These are phyloP conservation scores for Lachnellula willkommii DNA, from an alignment of 2,329 filamentous ascomycete genomes.

Conservation along the genomic window DNA sequence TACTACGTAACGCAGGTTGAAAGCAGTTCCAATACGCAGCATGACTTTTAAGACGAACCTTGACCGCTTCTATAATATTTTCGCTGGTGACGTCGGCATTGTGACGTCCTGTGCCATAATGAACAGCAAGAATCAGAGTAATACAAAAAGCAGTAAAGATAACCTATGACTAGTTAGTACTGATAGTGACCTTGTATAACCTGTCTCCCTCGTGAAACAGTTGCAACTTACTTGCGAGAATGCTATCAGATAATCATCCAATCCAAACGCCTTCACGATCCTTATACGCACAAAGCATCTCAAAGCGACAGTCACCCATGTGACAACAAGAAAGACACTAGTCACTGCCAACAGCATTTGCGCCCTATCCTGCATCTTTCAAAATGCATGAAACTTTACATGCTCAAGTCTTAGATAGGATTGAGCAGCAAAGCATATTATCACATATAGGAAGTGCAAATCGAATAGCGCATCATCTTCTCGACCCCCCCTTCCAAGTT, in stretches of 20 bases:
- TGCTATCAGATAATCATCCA: constrained; percentile 20
- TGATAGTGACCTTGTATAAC: no score
- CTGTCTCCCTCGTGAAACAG: neutral
- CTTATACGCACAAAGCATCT: constrained; percentile 13
- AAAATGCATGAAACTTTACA: no score
- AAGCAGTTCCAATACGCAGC: no score
- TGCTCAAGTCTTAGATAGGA: no score
- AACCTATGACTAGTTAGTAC: neutral
- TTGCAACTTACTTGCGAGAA: constrained; percentile 10
- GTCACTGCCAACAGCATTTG: no score
- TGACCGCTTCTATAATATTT: constrained; percentile 13
- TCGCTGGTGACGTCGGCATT: constrained; percentile 3
- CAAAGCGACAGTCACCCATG: constrained; percentile 12
- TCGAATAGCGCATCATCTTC: no score
- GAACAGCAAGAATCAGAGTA: constrained; percentile 12
- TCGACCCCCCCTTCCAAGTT: no score
- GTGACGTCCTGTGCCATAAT: constrained; percentile 19
- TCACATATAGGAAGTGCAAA: no score
- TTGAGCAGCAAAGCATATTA: no score
- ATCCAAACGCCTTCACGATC: constrained; percentile 15
- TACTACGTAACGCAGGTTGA: constrained; percentile 20
- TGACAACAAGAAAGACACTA: constrained; percentile 9
- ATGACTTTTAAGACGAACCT: constrained; percentile 3
- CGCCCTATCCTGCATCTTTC: no score
- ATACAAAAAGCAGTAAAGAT: constrained; percentile 13